Conservation (phyloP, 2,329 filamentous ascomycete genomes). For the Cryphonectria radicalis region DNA sequence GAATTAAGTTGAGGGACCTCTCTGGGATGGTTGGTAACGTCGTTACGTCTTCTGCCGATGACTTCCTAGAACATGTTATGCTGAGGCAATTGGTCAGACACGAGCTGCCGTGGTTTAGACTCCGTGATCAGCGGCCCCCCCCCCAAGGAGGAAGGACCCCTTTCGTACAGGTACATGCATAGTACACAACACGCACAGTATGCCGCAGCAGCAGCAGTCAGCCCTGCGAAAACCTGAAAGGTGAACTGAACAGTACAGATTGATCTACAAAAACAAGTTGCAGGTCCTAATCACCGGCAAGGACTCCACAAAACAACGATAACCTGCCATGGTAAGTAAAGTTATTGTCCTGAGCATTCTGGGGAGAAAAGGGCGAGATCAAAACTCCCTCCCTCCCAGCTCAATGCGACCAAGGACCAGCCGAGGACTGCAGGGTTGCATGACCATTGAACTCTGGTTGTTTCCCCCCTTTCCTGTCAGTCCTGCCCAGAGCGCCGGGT, state of each 20-base stretch:
- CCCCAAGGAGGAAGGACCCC: conserved; percentile 3
- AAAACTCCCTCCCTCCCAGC: no score
- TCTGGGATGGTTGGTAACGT: neutral
- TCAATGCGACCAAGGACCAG: neutral
- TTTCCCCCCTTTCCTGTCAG: conserved; percentile 5
- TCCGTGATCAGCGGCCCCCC: neutral
- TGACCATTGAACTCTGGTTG: conserved; percentile 1
- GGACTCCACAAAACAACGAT: neutral
- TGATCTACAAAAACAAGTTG: neutral
- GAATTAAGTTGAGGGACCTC: neutral
- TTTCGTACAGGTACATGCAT: conserved; percentile 1
- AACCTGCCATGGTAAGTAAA: neutral
- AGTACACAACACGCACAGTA: neutral
- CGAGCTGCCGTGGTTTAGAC: neutral
- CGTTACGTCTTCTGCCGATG: neutral
- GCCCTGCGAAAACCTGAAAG: conserved; percentile 1
- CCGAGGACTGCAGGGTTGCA: conserved; percentile 10
- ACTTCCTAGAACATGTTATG: neutral
- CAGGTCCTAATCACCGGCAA: neutral
- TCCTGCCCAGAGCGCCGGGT: conserved; percentile 26
- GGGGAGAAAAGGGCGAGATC: no score
- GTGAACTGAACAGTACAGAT: neutral
- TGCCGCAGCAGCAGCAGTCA: neutral
- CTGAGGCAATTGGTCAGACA: conserved; percentile 7
- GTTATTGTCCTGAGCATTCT: neutral